Evolutionary conservation across 129 eudicot genomes (phyloP), one percentile per base, ranked within the genome.

Genomic region (Deinandra increscens): DNA sequence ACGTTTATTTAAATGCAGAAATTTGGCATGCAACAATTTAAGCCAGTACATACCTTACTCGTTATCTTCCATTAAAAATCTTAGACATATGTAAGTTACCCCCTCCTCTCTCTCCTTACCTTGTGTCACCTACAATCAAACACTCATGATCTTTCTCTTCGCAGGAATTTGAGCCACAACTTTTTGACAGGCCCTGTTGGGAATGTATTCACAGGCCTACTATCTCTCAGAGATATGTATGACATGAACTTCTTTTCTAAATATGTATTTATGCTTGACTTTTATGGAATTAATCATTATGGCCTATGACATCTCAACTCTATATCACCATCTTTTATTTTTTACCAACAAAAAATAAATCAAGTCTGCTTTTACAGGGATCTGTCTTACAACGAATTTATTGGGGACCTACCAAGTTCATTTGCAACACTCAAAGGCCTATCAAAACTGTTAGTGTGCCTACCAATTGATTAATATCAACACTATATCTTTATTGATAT

Each of bases 111-210:
- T 20, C 50, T 53, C 53, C 14, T 58, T 31, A 11, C 17, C 34
- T 49, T 67, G 17, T 66, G 7, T 69, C 45, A 31, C 17, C 23
- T 66, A 45, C 36, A 17, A 66, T 76, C 45, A 71, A 67, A 59
- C 70, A 70, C 46, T 62, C 68, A 45, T 55, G 38, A 46, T 41
- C 54, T 12, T 80, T 70, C 60, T 69, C 48, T 22, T 71, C 70
- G 79, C 91, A 93, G 98, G 87, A 93, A 89, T 68, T 68, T 89
- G 80, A 93, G 98, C 91, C 92, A 89, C 80, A 93, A 93, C 64
- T 68, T 64, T 13, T 56, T 93, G 77, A 79, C 92, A 53, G 97
- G 97, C 51, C 76, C 91, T 14, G 71, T 93, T 60, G 95, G 90
- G 71, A 76, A 84, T 72, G 89, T 93, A 60, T 93, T 93, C 53